Base-by-base conservation (phyloP, 2,329 filamentous ascomycete species). In the Colletotrichum godetiae region DNA sequence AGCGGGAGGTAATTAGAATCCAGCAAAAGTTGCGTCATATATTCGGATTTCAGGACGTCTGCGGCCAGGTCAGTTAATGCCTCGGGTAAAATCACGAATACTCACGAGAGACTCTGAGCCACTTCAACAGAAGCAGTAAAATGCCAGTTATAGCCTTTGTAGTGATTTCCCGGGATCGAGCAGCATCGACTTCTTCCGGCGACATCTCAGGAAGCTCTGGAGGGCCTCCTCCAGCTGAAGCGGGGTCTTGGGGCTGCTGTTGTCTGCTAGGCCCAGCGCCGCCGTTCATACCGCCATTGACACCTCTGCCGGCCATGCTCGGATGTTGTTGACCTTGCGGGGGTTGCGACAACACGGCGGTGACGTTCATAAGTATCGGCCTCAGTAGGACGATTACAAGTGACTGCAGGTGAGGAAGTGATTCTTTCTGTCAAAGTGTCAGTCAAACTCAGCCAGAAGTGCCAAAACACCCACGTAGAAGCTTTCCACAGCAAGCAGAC, bases 31-130 rank as follows among this genome's bases (percentile, higher is more conserved):
- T 99, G 97, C 0, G 95, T 96, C 79, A 99, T 86, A 79, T 98
- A 98, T 83, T 99, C 97, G 77, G 97, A 98, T 80, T 98, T 98
- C 76, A 99, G 86, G 33, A 98, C 90, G 80, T 99, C 95, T 97
- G 62, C 68, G 22, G 31, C 15, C 27, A 12, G 12, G 7, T 71
- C 33, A 53, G 27, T n/a, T 52, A 13, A 10, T 27, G 61, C n/a
- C 46, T 57, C 24, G 29, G 57, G 55, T 4, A 11, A 29, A n/a
- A 19, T 33, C 42, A 86, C 4, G 13, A 12, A 4, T 31, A 31
- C 94, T 86, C 86, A 97, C 95, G 97, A 71, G 95, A 98, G 67
- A 97, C 87, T 81, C 98, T 97, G 78, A 98, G 93, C 97, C 97
- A 99, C 83, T 98, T 99, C 74, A 98, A 81, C 57, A 98, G 84